These are phyloP conservation scores for Scedosporium dehoogii DNA, from an alignment of 2,329 filamentous ascomycete genomes.

Conservation along the genomic window DNA sequence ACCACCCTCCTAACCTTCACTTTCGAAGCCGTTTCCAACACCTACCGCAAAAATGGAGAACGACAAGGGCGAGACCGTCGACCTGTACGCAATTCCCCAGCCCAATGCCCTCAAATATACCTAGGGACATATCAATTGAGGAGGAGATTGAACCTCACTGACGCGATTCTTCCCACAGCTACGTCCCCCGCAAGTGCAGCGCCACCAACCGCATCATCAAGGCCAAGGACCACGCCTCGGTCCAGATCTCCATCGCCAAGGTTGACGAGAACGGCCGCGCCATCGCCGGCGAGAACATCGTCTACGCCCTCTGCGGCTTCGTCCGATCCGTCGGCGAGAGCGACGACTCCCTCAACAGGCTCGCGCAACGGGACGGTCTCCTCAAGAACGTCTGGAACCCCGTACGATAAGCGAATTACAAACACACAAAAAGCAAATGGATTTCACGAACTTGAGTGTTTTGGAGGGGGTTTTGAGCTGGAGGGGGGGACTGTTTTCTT, in stretches of 20 bases:
- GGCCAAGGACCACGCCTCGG: constrained; percentile 98
- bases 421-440: not conserved
- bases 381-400: constrained; percentile 95
- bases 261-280: constrained; percentile 98
- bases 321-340: constrained; percentile 96
- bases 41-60: constrained; percentile 81
- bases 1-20: not conserved
- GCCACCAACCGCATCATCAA: constrained; percentile 99
- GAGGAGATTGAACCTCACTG: not conserved
- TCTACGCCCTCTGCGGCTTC: constrained; percentile 95
- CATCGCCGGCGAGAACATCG: constrained; percentile 88
- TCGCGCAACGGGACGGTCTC: constrained; percentile 91
- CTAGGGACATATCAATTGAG: not conserved
- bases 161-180: constrained; percentile 40
- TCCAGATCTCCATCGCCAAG: constrained; percentile 95
- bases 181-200: constrained; percentile 98
- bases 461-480: not conserved
- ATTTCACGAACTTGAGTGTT: not conserved
- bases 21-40: constrained; percentile 14
- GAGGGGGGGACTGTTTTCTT: not conserved
- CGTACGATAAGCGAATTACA: constrained; percentile 39
- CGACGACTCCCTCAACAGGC: constrained; percentile 91
- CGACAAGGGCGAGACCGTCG: constrained; percentile 99
- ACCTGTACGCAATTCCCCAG: constrained; percentile 63
- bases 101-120: not conserved